Base-by-base conservation (phyloP, 495 filamentous ascomycete species). In the Staphylotrichum longicolle region DNA sequence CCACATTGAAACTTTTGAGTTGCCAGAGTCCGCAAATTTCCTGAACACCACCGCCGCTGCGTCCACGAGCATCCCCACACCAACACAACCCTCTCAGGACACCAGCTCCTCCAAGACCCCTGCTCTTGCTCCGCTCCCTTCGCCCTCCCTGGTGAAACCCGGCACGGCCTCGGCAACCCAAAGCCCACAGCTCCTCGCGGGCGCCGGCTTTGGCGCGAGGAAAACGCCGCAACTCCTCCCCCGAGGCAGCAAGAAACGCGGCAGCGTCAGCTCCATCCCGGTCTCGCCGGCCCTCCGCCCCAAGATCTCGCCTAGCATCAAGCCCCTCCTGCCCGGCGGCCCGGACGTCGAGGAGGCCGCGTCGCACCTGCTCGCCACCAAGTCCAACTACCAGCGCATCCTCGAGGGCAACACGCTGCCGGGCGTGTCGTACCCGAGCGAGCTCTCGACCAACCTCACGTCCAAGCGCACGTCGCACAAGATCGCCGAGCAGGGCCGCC, bases 391-490 rank as follows among this genome's bases (percentile, higher is more conserved):
- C 69, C 94, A 98, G 71, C 94, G 96, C 68, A 94, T 98, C 57
- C 75, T 98, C 34, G 93, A 98, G 70, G 94, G 94, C 47, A 98
- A 88, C 45, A 85, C 88, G 47, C 85, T 96, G 5, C 91, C 91
- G 0, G 94, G 94, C 10, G 88, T 98, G 32, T 89, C 86, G 1
- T 98, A 96, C 63, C 94, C 94, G 0, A 89, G 90, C 66, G 88
- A 91, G 14, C 81, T 98, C 20, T 93, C 91, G 5, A 94, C 92
- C 39, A 95, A 95, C 57, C 77, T 98, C 37, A 97, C 92, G 33
- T 96, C 91, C 9, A 98, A 98, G 78, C 89, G 94, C 63, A 98
- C 94, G 7, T 96, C 91, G 44, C 94, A 98, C 78, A 98, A 98
- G 72, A 88, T 98, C 60, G 94, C 94, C 6, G 94, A 98, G 73